Conservation (phyloP, 139 green algal genomes). For the Zygnema circumcarinatum region DNA sequence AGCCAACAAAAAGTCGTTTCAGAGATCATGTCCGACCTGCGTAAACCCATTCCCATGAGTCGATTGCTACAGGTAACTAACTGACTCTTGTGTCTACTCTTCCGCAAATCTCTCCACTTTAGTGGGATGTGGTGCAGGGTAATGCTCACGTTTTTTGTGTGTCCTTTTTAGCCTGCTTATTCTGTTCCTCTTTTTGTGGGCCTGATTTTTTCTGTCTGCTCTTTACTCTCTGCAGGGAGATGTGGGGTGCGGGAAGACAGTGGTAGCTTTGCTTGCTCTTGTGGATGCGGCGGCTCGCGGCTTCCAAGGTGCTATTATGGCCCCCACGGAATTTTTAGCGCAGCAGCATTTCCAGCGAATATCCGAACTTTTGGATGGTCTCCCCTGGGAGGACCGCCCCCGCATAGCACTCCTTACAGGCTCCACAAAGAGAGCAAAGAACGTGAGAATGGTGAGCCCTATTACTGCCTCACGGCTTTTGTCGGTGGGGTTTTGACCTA, state of each 20-base stretch:
- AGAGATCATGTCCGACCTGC: conserved; percentile 73
- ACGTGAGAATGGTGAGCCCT: conserved; percentile 27
- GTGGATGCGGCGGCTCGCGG: conserved; percentile 60
- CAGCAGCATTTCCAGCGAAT: conserved; percentile 57
- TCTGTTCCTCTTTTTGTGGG: not conserved
- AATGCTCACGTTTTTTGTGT: not conserved
- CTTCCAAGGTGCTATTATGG: conserved; percentile 85
- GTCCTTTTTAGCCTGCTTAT: not conserved
- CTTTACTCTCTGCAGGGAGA: conserved; percentile 90
- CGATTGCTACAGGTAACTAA: conserved; percentile 78
- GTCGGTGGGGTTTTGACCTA: not conserved
- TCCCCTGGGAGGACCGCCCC: conserved; percentile 24
- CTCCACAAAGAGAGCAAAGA: conserved; percentile 47
- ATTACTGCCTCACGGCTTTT: not conserved
- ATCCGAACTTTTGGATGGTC: conserved; percentile 23
- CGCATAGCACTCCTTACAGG: conserved; percentile 57
- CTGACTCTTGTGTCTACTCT: not conserved
- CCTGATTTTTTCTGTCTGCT: not conserved
- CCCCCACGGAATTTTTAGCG: conserved; percentile 84
- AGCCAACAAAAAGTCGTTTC: conserved; percentile 59
- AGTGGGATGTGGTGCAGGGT: not conserved
- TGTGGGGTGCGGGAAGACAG: conserved; percentile 94
- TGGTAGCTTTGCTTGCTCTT: conserved; percentile 84
- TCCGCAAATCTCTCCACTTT: not conserved
- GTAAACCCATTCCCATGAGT: conserved; percentile 72